Base-by-base conservation (phyloP, 768 basidiomycete species). In the Trametopsis cervina region DNA sequence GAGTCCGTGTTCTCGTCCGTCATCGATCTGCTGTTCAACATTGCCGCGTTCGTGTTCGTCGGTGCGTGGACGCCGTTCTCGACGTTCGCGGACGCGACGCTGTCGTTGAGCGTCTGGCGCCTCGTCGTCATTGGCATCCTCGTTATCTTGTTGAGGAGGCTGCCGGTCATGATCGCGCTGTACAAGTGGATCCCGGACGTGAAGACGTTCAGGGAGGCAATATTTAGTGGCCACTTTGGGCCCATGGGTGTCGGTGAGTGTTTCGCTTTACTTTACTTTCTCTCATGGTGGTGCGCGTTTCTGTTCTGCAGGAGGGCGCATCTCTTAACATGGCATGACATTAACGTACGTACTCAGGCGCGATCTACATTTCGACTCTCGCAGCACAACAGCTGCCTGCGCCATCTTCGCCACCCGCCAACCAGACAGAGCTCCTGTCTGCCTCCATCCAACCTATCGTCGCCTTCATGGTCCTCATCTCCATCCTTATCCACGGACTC, bases 31-130 rank as follows among this genome's bases (percentile, higher is more conserved):
- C 74, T 98, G 49, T 95, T 96, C 79, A 97, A 97, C 69, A 79
- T 92, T 53, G 90, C 92, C 23, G 88, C 89, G 3, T 97, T 98
- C 70, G 83, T 97, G 43, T 97, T 87, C 61, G 86, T 98, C 52
- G 96, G 96, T 51, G 94, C 95, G 26, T 93, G 94, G 84, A 94
- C 94, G 79, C 96, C 96, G 1, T 98, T 99, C 66, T 64, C 75
- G 59, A 73, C 75, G 42, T 98, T 95, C 71, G 68, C 72, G 50
- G 75, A 89, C 61, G 66, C 68, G 7, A 70, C 67, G 37, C 70
- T 86, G 55, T 83, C 84, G 1, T 70, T 99, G 42, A 77, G 73
- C 37, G 82, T 89, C 9, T 91, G 92, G 88, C 73, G 93, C 23
- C 74, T 99, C 17, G 65, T 96, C 43, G 83, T 90, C 33, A 76